phyloP scores from a whole-genome alignment of 2,329 filamentous ascomycete species.

The Phaeosphaeria sp. region DNA sequence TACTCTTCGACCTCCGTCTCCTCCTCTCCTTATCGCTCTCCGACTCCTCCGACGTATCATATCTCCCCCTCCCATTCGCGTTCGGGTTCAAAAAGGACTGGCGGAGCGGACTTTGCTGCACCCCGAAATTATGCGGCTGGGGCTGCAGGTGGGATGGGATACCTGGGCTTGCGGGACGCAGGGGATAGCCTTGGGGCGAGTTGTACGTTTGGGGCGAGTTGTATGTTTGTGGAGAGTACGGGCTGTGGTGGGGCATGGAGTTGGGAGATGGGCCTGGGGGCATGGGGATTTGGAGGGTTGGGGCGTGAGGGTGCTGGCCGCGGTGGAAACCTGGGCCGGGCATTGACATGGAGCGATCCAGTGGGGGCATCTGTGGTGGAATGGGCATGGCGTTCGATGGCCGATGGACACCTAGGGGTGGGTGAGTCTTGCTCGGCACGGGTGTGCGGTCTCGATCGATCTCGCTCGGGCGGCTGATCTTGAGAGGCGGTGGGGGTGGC shows the following conservation, averaged over 20 bases:
- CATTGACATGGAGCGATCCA: constrained; percentile 37
- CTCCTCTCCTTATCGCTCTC: constrained; percentile 19
- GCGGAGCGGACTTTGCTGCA: constrained; percentile 26
- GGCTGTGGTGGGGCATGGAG: constrained; percentile 6
- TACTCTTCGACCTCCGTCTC: constrained; percentile 21
- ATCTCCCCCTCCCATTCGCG: constrained; percentile 19
- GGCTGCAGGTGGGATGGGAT: constrained; percentile 5
- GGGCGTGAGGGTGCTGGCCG: constrained; percentile 14
- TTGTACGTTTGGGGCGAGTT: too few species aligned
- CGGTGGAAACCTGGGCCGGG: constrained; percentile 20
- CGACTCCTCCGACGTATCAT: constrained; percentile 38
- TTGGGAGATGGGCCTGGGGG: constrained; percentile 11
- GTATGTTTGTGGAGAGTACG: constrained; percentile 8
- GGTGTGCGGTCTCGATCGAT: constrained; percentile 38
- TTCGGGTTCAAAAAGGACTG: constrained; percentile 13
- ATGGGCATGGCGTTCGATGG: constrained; percentile 25
- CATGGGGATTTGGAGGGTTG: constrained; percentile 24
- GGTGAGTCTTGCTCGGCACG: constrained; percentile 19
- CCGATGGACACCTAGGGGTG: constrained; percentile 22
- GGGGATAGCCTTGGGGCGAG: constrained; percentile 12
- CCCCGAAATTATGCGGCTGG: constrained; percentile 6
- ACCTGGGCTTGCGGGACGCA: constrained; percentile 6
- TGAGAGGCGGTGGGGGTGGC: constrained; percentile 13
- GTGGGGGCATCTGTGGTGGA: constrained; percentile 24
- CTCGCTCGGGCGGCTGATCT: constrained; percentile 7